phyloP scores from a whole-genome alignment of 2,329 filamentous ascomycete species.

The Trichophyton schoenleinii region DNA sequence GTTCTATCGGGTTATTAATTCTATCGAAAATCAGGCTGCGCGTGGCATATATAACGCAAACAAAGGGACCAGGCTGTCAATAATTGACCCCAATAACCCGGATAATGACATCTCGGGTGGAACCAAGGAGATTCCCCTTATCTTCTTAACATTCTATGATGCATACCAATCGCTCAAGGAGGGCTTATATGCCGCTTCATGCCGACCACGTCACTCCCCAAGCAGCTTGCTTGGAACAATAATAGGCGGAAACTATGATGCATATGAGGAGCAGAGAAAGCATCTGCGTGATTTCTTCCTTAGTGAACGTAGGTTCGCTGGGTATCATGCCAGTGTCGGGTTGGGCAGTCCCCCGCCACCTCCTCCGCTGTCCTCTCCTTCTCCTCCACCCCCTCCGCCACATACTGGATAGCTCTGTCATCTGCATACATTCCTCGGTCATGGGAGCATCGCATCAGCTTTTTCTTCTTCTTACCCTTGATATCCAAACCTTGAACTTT shows the following conservation, averaged over 20 bases:
- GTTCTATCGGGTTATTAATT: not conserved
- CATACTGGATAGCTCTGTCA: not conserved
- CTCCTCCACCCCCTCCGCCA: constrained; percentile 10
- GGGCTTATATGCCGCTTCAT: constrained; percentile 38
- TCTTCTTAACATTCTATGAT: constrained; percentile 57
- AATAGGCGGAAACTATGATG: constrained; percentile 65
- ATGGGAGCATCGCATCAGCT: not conserved
- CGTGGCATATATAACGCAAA: constrained; percentile 38
- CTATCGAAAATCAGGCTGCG: not conserved
- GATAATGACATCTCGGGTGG: constrained; percentile 85
- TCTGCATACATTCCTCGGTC: not conserved
- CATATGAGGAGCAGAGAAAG: constrained; percentile 56
- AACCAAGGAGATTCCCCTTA: constrained; percentile 55
- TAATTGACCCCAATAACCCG: constrained; percentile 79
- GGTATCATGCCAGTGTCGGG: constrained; percentile 20
- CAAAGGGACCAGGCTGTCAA: constrained; percentile 58
- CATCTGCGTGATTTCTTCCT: constrained; percentile 46
- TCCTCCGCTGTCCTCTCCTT: constrained; percentile 13
- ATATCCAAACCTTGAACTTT: not conserved
- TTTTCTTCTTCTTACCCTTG: not conserved
- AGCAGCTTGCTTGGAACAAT: constrained; percentile 58
- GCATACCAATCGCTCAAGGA: constrained; percentile 48
- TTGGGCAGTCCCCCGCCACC: constrained; percentile 12
- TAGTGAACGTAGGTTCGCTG: constrained; percentile 25
- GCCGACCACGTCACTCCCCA: constrained; percentile 9